Evolutionary conservation across 1,284 basidiomycete species (phyloP).

Genomic region (Cryptococcus floricola): DNA sequence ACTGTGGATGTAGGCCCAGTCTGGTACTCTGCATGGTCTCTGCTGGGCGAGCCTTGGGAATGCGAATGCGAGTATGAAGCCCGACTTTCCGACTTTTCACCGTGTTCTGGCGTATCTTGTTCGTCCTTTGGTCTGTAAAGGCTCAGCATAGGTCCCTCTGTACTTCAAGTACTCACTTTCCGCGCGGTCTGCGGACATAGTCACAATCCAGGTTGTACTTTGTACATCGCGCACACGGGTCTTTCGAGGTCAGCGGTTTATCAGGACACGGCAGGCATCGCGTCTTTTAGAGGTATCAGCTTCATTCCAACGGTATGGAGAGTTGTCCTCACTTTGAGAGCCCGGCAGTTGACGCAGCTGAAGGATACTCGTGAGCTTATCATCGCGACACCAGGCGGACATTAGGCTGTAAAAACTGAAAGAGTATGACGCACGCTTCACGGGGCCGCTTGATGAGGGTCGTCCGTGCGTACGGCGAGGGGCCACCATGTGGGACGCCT

Average conservation of each 20-base stretch:
- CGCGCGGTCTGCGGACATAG: background rate
- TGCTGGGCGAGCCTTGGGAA: background rate
- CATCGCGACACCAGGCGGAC: background rate
- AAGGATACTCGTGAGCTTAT: background rate
- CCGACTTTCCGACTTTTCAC: background rate
- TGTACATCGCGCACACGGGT: slow-evolving; percentile 1
- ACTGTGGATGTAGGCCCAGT: background rate
- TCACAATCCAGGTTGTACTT: slow-evolving; percentile 2
- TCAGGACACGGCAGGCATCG: slow-evolving; percentile 3
- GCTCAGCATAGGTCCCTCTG: no score
- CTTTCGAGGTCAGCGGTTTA: slow-evolving; percentile 1
- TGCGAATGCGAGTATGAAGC: background rate
- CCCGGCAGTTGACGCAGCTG: background rate
- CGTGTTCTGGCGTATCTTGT: background rate
- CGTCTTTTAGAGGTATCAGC: background rate
- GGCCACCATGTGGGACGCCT: no score
- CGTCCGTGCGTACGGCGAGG: background rate
- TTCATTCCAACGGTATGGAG: background rate
- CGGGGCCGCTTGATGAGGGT: background rate
- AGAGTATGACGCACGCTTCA: background rate
- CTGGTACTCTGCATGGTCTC: background rate
- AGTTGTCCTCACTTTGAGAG: background rate
- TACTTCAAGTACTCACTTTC: background rate
- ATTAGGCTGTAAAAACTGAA: background rate
- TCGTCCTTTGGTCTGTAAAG: background rate